Evolutionary conservation across 345 rosid species (phyloP), one percentile per base, ranked within the genome.

Genomic region (Melaleuca alternifolia): DNA sequence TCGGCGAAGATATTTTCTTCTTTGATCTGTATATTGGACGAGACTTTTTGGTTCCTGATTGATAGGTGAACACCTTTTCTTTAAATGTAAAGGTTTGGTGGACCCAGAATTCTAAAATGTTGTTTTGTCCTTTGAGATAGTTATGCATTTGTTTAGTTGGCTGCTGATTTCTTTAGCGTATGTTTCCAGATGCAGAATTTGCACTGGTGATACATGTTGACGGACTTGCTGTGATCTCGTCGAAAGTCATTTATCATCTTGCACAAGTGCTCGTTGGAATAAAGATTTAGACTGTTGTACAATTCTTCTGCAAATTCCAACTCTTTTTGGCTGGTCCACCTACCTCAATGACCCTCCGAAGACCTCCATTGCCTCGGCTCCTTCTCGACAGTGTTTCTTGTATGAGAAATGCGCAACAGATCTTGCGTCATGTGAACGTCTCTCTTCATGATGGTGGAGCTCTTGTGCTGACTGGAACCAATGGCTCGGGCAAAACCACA

Each of bases 341-440:
- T 30, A 18, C 85, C 30, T 86, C 71, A 44, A 94, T 96, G 98
- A 88, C 95, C 90, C 87, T 93, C 14, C 82, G 93, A 54, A 94
- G 88, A 84, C 94, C 95, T 3, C 97, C 94, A 23, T 89, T 90
- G 65, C 98, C 97, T 84, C 92, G 95, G 54, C 92, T 96, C 37
- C 92, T 97, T 83, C 98, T 97, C 11, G 92, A 94, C 87, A 95
- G 95, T 86, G 98, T 97, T 61, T 95, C 99, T 2, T 97, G 99
- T 90, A 97, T 95, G 98, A 94, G 99, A 92, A 97, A 95, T 87
- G 97, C 96, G 0, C 97, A 94, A 57, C 97, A 95, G 88, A 94
- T 97, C 84, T 85, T 97, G 87, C 90, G 93, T 6, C 95, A 97
- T 51, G 95, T 94, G 33, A 97, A 96, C 56, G 93, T 94, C 26